Evolutionary conservation across 331 rosid species (phyloP), one percentile per base, ranked within the genome.

Genomic region (Malus hybrid): DNA sequence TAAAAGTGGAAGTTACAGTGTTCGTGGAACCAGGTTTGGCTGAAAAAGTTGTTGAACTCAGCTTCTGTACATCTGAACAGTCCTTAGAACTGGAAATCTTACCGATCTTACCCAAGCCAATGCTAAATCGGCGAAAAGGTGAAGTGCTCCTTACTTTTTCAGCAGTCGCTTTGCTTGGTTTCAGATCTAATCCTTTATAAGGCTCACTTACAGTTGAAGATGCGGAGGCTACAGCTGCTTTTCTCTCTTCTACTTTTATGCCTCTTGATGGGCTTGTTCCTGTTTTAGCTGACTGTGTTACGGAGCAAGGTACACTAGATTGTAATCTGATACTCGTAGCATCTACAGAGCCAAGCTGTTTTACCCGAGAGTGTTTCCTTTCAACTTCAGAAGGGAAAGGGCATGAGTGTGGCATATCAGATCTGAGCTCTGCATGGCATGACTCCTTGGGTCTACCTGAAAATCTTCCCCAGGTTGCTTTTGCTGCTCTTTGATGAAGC

Each of bases 131-230:
- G 55, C 84, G 79, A 77, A 92, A 88, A 56, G 99, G 98, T 70
- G 98, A 95, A 83, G 91, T 84, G 83, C 93, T 90, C 86, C 93
- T 83, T 59, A 80, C 74, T 79, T 92, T 95, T 64, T 82, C 93
- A 52, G 85, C 77, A 22, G 69, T 57, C 48, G 14, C 54, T 62
- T 78, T 76, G 76, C 68, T 69, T 71, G 71, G 87, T 82, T 79
- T 87, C 81, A 44, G 82, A 64, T 84, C 82, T 67, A 69, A 67
- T 24, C 78, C 93, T 71, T 59, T 81, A 31, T 72, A 65, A 76
- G 77, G 71, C 72, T 76, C 86, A 76, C 60, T 83, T 61, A 76
- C 65, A 75, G 76, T 81, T 48, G 88, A 87, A 69, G 64, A 52
- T 71, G 77, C 32, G 57, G 85, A 74, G 61, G 80, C 66, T 48